Evolutionary conservation across 331 rosid species (phyloP).

Genomic region (Cydonia oblonga): DNA sequence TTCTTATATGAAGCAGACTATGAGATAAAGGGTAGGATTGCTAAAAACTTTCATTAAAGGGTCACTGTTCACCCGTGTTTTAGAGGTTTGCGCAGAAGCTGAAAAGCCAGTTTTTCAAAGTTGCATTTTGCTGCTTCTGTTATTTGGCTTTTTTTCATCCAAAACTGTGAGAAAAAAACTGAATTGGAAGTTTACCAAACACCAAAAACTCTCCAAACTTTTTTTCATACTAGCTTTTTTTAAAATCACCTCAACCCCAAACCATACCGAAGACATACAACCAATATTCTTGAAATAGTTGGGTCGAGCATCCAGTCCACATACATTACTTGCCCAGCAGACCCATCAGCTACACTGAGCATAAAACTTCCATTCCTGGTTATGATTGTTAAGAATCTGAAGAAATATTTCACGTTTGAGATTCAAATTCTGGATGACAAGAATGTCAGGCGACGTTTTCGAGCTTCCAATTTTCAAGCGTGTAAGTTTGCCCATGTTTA

Average conservation of each 20-base stretch:
- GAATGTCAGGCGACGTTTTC: slow-evolving; percentile 82
- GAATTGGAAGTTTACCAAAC: no score
- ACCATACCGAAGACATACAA: slow-evolving; percentile 57
- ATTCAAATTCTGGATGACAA: slow-evolving; percentile 90
- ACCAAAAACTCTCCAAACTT: no score
- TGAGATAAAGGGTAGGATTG: slow-evolving; percentile 25
- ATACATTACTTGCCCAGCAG: slow-evolving; percentile 89
- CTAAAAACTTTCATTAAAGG: no score
- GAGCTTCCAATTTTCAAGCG: slow-evolving; percentile 92
- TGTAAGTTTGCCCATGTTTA: slow-evolving; percentile 74
- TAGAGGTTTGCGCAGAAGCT: no score
- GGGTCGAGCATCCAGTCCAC: slow-evolving; percentile 90
- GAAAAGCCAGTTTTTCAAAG: no score
- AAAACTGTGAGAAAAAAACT: no score
- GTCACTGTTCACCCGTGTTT: no score
- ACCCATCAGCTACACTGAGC: slow-evolving; percentile 84
- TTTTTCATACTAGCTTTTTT: no score
- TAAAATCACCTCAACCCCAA: no score
- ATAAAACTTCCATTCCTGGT: slow-evolving; percentile 88
- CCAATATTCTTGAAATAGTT: slow-evolving; percentile 77
- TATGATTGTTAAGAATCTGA: slow-evolving; percentile 86
- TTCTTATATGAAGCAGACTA: slow-evolving; percentile 42
- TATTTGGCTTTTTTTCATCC: not conserved
- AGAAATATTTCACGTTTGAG: slow-evolving; percentile 91
- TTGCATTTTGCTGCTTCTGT: no score